These are phyloP conservation scores for Cicer pinnatifidum DNA, from an alignment of 306 rosid genomes.

Conservation along the genomic window DNA sequence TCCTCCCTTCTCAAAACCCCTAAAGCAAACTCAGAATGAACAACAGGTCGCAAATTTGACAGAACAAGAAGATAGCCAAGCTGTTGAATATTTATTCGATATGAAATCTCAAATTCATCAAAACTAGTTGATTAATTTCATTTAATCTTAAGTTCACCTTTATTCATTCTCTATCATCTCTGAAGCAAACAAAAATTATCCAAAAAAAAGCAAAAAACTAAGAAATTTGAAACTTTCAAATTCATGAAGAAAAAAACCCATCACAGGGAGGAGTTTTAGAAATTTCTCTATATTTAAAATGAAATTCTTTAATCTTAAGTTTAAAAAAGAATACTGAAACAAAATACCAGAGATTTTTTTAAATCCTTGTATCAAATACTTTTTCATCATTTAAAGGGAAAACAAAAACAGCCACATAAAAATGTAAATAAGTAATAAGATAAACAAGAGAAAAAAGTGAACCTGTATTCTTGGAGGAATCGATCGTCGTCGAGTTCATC, in stretches of 20 bases:
- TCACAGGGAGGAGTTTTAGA: not conserved
- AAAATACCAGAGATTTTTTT: too few relatives aligned
- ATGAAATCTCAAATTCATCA: constrained; percentile 8
- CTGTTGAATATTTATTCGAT: not conserved
- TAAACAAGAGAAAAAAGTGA: not conserved
- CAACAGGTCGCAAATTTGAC: not conserved
- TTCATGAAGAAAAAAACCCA: not conserved
- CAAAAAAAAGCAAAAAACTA: not conserved
- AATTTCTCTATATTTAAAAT: not conserved
- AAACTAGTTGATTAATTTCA: not conserved
- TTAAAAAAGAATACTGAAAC: too few relatives aligned
- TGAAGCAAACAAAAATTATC: not conserved
- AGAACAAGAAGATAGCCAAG: not conserved
- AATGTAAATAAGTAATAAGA: not conserved
- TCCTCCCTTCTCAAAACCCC: constrained; percentile 20
- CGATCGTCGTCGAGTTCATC: constrained; percentile 87
- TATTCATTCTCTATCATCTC: not conserved
- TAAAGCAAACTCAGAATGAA: constrained; percentile 7
- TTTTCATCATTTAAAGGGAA: not conserved
- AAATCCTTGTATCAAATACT: too few relatives aligned
- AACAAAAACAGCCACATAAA: not conserved
- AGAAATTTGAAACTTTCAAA: not conserved
- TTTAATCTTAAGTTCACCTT: not conserved
- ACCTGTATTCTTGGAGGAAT: constrained; percentile 85
- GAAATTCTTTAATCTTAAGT: not conserved